Evolutionary conservation across 441 rosid genomes (phyloP).

Genomic region (Breynia disticha): DNA sequence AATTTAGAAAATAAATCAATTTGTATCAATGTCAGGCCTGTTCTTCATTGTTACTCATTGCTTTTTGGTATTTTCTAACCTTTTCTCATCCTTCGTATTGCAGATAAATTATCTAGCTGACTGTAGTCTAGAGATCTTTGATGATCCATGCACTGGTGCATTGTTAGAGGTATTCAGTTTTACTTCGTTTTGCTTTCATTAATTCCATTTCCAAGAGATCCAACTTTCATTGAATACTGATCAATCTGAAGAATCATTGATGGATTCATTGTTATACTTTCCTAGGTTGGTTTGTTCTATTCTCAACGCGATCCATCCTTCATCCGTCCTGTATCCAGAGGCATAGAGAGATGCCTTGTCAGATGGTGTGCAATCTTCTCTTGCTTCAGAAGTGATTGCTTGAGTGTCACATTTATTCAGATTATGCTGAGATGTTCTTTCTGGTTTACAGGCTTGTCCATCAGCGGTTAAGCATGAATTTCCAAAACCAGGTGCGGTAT

Average conservation of each 20-base stretch:
- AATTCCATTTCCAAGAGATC: not conserved
- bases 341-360: slow-evolving; percentile 76
- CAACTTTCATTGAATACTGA: no score
- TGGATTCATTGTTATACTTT: slow-evolving; percentile 5
- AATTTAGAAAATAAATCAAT: not conserved
- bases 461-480: slow-evolving; percentile 57
- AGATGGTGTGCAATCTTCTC: slow-evolving; percentile 57
- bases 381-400: not conserved
- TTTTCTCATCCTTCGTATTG: slow-evolving; percentile 4
- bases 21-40: not conserved
- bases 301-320: slow-evolving; percentile 86
- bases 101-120: slow-evolving; percentile 86
- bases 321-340: slow-evolving; percentile 79
- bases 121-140: slow-evolving; percentile 75
- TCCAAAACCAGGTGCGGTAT: slow-evolving; percentile 32
- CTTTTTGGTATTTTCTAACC: not conserved
- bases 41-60: not conserved
- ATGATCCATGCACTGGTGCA: slow-evolving; percentile 84
- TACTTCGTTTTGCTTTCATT: not conserved
- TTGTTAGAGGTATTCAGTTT: slow-evolving; percentile 55
- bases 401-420: not conserved
- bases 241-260: no score
- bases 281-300: slow-evolving; percentile 82
- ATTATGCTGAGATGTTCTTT: slow-evolving; percentile 9
- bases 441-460: slow-evolving; percentile 62